Evolutionary conservation across 176 grass and related monocot genomes (phyloP).

Genomic region (Lolium perenne): DNA sequence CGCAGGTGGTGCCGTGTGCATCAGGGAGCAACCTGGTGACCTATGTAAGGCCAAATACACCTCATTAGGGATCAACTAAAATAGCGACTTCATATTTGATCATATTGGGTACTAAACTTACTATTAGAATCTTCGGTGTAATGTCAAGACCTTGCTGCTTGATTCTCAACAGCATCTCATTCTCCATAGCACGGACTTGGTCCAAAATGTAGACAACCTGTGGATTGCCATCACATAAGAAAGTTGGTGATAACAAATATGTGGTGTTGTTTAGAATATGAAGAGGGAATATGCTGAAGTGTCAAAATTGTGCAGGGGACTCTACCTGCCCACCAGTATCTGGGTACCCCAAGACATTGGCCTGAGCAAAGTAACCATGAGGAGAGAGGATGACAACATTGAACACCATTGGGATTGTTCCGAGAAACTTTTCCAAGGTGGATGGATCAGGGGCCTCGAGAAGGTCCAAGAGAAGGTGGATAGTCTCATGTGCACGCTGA

Average conservation of each 20-base stretch:
- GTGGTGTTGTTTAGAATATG: background rate
- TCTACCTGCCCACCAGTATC: conserved; percentile 80
- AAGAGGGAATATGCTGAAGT: background rate
- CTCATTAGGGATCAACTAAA: conserved; percentile 9
- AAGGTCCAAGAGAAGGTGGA: conserved; percentile 80
- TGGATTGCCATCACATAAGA: conserved; percentile 12
- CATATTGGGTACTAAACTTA: conserved; percentile 44
- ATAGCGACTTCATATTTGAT: background rate
- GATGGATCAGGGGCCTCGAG: conserved; percentile 73
- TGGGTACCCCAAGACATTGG: conserved; percentile 86
- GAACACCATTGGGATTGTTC: conserved; percentile 80
- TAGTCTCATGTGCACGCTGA: conserved; percentile 54
- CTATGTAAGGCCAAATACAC: conserved; percentile 30
- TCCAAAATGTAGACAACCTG: conserved; percentile 90
- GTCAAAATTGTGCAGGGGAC: background rate
- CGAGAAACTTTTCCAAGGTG: conserved; percentile 70
- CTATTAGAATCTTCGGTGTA: conserved; percentile 75
- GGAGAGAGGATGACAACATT: conserved; percentile 88
- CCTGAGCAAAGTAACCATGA: conserved; percentile 81
- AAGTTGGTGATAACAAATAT: background rate
- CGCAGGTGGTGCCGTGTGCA: conserved; percentile 73
- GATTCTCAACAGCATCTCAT: conserved; percentile 77
- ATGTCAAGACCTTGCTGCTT: conserved; percentile 80
- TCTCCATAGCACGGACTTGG: conserved; percentile 85
- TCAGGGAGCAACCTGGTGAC: conserved; percentile 76